phyloP scores from a whole-genome alignment of 2,329 filamentous ascomycete genomes.

The Pseudocercospora musae region DNA sequence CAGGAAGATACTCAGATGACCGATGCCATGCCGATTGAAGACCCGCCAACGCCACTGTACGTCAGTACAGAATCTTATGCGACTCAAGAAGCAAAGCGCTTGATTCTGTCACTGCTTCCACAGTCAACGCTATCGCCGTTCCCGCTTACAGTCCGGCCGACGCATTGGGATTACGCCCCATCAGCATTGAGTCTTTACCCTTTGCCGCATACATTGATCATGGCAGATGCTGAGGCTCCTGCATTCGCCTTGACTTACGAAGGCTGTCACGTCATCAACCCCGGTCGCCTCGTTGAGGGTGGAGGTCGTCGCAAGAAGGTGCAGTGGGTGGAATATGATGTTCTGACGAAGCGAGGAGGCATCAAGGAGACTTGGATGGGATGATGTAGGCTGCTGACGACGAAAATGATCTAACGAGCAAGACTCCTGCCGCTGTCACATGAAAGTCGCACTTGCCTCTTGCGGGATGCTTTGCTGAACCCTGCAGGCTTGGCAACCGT shows the following conservation, averaged over 20 bases:
- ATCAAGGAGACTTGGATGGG: slow-evolving; percentile 56
- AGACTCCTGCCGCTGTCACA: neutral
- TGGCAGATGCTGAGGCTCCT: slow-evolving; percentile 77
- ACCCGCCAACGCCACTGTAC: slow-evolving; percentile 7
- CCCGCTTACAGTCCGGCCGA: slow-evolving; percentile 70
- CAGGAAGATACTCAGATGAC: slow-evolving; percentile 20
- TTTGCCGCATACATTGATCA: slow-evolving; percentile 75
- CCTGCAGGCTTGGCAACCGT: slow-evolving; percentile 2
- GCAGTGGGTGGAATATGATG: slow-evolving; percentile 84
- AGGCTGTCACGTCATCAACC: slow-evolving; percentile 94
- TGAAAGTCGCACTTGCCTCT: slow-evolving; percentile 1
- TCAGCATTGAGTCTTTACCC: slow-evolving; percentile 79
- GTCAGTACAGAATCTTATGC: slow-evolving; percentile 20
- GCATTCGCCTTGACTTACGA: slow-evolving; percentile 89
- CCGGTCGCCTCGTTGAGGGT: slow-evolving; percentile 64
- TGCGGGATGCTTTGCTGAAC: neutral
- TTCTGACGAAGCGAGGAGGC: slow-evolving; percentile 58
- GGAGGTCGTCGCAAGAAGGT: slow-evolving; percentile 62
- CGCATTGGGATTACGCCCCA: slow-evolving; percentile 83
- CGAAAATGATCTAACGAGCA: neutral
- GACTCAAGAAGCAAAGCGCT: slow-evolving; percentile 32
- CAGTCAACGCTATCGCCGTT: slow-evolving; percentile 89
- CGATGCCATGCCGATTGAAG: slow-evolving; percentile 5
- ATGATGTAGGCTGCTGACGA: slow-evolving; percentile 3
- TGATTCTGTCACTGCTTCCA: slow-evolving; percentile 88